Evolutionary conservation across 73 alveolate genomes (phyloP).

Genomic region (Diophrys sp.): DNA sequence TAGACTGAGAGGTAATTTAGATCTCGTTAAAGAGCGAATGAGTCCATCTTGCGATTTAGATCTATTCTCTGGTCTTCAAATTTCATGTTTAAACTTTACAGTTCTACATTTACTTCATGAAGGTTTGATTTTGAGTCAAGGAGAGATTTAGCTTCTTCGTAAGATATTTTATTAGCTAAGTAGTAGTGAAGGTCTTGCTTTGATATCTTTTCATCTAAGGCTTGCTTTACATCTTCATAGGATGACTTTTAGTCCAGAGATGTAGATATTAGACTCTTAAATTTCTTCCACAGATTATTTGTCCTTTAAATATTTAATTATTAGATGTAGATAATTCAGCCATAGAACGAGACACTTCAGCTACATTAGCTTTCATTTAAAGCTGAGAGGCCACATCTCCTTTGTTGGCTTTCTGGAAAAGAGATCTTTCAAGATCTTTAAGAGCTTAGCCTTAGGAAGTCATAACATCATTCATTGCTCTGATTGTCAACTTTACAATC

Average conservation of each 20-base stretch:
- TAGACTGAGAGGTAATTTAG: constrained; percentile 53
- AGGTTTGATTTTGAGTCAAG: constrained; percentile 47
- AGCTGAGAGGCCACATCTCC: constrained; percentile 1
- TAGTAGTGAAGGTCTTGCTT: constrained; percentile 7
- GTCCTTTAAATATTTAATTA: not conserved
- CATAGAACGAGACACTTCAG: not conserved
- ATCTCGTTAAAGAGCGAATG: constrained; percentile 74
- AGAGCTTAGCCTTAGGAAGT: constrained; percentile 82
- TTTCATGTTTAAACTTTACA: constrained; percentile 40
- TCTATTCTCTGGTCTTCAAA: constrained; percentile 71
- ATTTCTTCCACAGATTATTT: constrained; percentile 7
- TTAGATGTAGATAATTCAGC: too few relatives aligned
- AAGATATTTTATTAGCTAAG: constrained; percentile 48
- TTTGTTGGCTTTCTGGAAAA: constrained; percentile 49
- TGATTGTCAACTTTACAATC: constrained; percentile 86
- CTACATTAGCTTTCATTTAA: constrained; percentile 4
- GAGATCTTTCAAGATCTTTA: constrained; percentile 77
- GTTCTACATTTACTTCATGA: constrained; percentile 64
- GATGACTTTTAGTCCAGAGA: not conserved
- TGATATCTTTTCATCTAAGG: too few relatives aligned
- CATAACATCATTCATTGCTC: constrained; percentile 90
- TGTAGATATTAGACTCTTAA: not conserved
- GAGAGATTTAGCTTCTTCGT: constrained; percentile 64
- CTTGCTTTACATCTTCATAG: constrained; percentile 3
- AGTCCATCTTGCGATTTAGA: constrained; percentile 45